Evolutionary conservation across 148 eudicot genomes (phyloP), one percentile per base, ranked within the genome.

Genomic region (Mesembryanthemum crystallinum): DNA sequence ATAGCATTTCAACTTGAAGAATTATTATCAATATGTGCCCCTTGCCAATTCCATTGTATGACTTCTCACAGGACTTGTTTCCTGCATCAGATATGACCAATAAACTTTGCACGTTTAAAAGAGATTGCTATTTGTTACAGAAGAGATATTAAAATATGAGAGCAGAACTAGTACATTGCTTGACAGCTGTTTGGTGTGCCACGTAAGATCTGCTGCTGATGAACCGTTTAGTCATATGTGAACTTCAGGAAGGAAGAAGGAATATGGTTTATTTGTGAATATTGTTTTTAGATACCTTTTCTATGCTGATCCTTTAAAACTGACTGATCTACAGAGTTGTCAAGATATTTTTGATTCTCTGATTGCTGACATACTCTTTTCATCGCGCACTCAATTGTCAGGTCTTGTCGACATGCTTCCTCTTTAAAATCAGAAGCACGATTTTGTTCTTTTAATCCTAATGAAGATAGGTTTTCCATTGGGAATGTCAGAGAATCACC

Each of bases 341-440:
- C 25, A 7, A 25, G 51, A 45, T 39, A 43, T 3, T 20, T 57
- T 1, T 7, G 23, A 29, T 64, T 14, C 59, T 14, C 5, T 61
- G 33, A 12, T 51, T 25, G 27, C 52, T 68, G 42, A 67, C 45
- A 12, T 43, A 66, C 47, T 59, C 63, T 23, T 70, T 63, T 12
- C n/a, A 71, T 75, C 32, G 13, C 51, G 64, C 55, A 51, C 69
- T 65, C 57, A 30, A 69, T 60, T 83, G 67, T 68, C 72, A 83
- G 84, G 86, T 68, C 71, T 78, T 80, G 32, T 73, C 79, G 68
- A 57, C 8, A 57, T 33, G 58, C 17, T 62, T 51, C 64, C 71
- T 52, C 64, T 9, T 32, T 51, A 3, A 24, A 49, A 61, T 43
- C 58, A 37, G 61, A 58, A 45, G 59, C 71, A 45, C 64, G n/a